These are phyloP conservation scores for Echinochloa phyllopogon DNA, from an alignment of 176 grass and related monocot genomes.

Conservation along the genomic window DNA sequence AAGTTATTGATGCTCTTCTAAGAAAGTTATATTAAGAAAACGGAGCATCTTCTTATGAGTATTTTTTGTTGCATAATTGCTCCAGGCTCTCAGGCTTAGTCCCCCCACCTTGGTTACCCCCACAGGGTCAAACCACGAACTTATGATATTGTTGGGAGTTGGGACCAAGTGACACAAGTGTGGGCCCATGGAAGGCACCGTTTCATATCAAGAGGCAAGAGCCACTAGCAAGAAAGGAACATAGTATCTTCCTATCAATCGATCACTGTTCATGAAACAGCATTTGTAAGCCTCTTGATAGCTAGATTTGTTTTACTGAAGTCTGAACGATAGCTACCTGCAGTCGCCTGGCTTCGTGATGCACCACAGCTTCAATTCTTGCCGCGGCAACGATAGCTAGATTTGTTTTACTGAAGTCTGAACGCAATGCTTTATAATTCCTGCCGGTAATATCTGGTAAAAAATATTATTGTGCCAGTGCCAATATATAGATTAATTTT, in stretches of 20 bases:
- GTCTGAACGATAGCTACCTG: no score
- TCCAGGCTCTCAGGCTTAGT: background rate
- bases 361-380: background rate
- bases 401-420: background rate
- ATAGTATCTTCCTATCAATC: background rate
- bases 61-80: slow-evolving; percentile 6
- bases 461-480: background rate
- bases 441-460: background rate
- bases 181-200: slow-evolving; percentile 8
- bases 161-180: slow-evolving; percentile 8
- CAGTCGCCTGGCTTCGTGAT: background rate
- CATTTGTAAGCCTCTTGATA: background rate
- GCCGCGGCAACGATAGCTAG: background rate
- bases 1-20: background rate
- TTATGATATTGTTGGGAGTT: background rate
- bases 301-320: no score
- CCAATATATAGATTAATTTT: background rate
- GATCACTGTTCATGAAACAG: background rate
- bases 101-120: background rate
- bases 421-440: background rate
- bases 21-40: background rate
- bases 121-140: background rate
- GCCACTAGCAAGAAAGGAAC: slow-evolving; percentile 42
- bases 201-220: background rate
- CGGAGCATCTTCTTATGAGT: background rate